Base-by-base conservation (phyloP, 2,329 filamentous ascomycete genomes). In the Drechmeria coniospora region DNA sequence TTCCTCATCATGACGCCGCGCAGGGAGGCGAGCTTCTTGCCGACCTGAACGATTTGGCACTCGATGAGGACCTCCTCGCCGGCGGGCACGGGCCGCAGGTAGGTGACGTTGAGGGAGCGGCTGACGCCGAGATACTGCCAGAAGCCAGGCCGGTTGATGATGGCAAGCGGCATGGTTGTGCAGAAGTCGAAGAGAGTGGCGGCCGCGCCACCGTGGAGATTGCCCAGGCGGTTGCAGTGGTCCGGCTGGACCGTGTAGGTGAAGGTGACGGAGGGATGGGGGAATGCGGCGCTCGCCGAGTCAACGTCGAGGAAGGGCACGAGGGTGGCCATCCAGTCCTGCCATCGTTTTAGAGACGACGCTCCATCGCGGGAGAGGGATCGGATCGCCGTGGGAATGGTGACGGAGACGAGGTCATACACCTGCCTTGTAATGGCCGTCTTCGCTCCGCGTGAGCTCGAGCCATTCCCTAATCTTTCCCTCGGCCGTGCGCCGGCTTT, bases 181-280 rank as follows among this genome's bases (percentile, higher is more conserved):
- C 68, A 63, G 32, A 67, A 54, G 51, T 83, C 79, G 38, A 81
- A 74, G 4, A 83, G 50, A 0, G 74, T 74, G 3, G 78, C 66
- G 0, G 69, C 61, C 36, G 70, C 74, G 12, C 71, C 72, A 29
- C 70, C 71, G 42, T 76, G 71, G 30, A 77, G 51, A 50, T 64
- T 74, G 15, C 49, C 47, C 10, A 63, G 32, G 5, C 57, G 50
- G 47, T 75, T 75, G 47, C 56, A 61, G 51, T 75, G 63, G 4
- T 52, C 38, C 0, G 52, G 47, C 31, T 62, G 57, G 15, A 69
- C 60, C 3, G 53, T 63, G 46, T 62, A 66, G 32, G 50, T 41
- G 44, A 70, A 65, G 18, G 49, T 55, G 28, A 57, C 39, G 28
- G 43, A 32, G 20, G 62, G 54, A 39, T 56, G 50, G 21, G 57